phyloP scores from a whole-genome alignment of 2,329 filamentous ascomycete genomes.

The Diaporthe sp. region DNA sequence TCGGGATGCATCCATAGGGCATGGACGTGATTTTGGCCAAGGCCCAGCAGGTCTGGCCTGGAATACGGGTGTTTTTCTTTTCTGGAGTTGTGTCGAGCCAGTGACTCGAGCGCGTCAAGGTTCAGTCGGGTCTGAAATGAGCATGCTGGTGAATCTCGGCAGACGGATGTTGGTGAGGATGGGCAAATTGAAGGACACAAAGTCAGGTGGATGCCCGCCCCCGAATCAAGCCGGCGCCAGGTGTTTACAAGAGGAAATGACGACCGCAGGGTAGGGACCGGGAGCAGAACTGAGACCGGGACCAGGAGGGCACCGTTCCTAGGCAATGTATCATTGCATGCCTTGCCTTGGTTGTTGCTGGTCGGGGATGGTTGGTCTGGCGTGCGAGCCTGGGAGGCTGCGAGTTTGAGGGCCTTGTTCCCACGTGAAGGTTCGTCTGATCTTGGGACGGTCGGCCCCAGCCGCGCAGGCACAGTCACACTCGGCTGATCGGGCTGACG shows the following conservation, averaged over 20 bases:
- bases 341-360: constrained; percentile 12
- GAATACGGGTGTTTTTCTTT: background rate
- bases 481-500: constrained; percentile 26
- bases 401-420: constrained; percentile 8
- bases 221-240: constrained; percentile 7
- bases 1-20: background rate
- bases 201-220: constrained; percentile 5
- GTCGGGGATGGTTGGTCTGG: background rate
- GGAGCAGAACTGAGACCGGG: constrained; percentile 9
- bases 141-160: background rate
- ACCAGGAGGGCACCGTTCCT: constrained; percentile 6
- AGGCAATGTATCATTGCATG: constrained; percentile 17
- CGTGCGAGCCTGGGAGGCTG: background rate
- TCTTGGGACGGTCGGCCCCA: constrained; percentile 23
- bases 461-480: constrained; percentile 20
- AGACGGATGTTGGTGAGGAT: background rate
- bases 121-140: background rate
- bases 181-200: constrained; percentile 17
- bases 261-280: background rate
- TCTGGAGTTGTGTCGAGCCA: background rate
- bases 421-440: constrained; percentile 25
- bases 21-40: background rate
- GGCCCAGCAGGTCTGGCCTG: background rate
- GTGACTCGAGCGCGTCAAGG: background rate
- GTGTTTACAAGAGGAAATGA: constrained; percentile 8